phyloP scores from a whole-genome alignment of 768 basidiomycete species.

The Polyporus arcularius region DNA sequence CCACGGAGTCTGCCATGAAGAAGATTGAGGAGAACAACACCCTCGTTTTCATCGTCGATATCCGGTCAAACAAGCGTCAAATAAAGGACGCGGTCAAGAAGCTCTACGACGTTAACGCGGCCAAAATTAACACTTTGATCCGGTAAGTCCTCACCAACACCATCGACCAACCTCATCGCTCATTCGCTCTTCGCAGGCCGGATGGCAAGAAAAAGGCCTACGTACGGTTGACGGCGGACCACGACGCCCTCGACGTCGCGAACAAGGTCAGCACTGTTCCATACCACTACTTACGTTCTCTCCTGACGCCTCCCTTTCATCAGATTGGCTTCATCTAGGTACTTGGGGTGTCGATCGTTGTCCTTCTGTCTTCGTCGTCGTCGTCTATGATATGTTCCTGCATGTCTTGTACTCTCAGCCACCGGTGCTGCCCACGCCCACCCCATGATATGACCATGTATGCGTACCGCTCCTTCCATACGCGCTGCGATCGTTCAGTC shows the following conservation, averaged over 20 bases:
- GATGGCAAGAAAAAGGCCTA: slow-evolving; percentile 99
- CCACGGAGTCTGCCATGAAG: slow-evolving; percentile 99
- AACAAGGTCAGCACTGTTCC: slow-evolving; percentile 72
- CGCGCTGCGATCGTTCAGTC: not conserved
- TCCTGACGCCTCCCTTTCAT: not conserved
- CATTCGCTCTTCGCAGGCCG: slow-evolving; percentile 52
- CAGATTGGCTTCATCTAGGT: slow-evolving; percentile 93
- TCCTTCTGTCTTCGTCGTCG: slow-evolving; percentile 8
- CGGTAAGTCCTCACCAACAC: slow-evolving; percentile 54
- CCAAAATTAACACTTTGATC: slow-evolving; percentile 97
- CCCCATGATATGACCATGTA: slow-evolving; percentile 21
- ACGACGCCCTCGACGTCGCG: slow-evolving; percentile 94
- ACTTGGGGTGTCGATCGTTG: not conserved
- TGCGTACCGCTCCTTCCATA: slow-evolving; percentile 19
- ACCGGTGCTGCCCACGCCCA: slow-evolving; percentile 16
- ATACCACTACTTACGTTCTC: not conserved
- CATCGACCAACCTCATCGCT: not conserved
- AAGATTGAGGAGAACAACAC: slow-evolving; percentile 99
- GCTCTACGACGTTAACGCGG: slow-evolving; percentile 95
- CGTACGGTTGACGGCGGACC: slow-evolving; percentile 91
- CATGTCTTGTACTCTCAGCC: slow-evolving; percentile 18
- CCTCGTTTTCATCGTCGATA: slow-evolving; percentile 95
- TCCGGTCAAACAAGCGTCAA: slow-evolving; percentile 96
- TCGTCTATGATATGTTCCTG: slow-evolving; percentile 13
- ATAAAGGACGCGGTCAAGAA: slow-evolving; percentile 99